A percentile compares a stretch with the other conserved stretches of the same genome.
Evolutionary conservation across 805 yeast species (phyloP).

Genomic region (Wickerhamomyces tratensis): DNA sequence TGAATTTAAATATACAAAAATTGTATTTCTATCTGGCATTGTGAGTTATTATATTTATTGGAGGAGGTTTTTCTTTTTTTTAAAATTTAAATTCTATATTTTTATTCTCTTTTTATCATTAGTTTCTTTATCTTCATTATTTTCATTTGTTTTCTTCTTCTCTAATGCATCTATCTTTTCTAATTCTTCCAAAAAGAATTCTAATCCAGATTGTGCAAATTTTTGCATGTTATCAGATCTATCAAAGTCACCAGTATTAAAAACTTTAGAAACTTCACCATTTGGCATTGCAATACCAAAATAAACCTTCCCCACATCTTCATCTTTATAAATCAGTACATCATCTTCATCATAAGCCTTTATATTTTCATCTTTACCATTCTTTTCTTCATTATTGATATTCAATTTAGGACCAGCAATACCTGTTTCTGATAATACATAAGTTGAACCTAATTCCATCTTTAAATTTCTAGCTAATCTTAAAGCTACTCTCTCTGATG

Average conservation of each 20-base stretch:
- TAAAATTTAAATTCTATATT: background rate
- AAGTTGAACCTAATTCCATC: constrained; percentile 76
- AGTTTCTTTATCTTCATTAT: background rate
- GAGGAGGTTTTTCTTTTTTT: no score
- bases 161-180: constrained; percentile 11
- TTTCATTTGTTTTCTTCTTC: background rate
- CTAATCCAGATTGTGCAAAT: constrained; percentile 62
- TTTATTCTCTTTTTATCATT: constrained; percentile 2
- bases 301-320: constrained; percentile 56
- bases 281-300: constrained; percentile 62
- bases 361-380: constrained; percentile 3
- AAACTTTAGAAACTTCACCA: constrained; percentile 37
- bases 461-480: constrained; percentile 71
- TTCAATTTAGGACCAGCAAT: constrained; percentile 64
- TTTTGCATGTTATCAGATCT: constrained; percentile 65
- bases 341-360: constrained; percentile 8
- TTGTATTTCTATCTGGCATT: no score
- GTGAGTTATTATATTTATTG: no score
- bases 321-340: constrained; percentile 15
- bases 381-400: constrained; percentile 27
- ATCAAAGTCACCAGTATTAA: constrained; percentile 35
- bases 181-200: constrained; percentile 45
- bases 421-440: constrained; percentile 78
- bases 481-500: constrained; percentile 64
- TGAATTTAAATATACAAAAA: no score